Evolutionary conservation across 257 asterid species (phyloP), one percentile per base, ranked within the genome.

Genomic region (Hygrophila difformis): DNA sequence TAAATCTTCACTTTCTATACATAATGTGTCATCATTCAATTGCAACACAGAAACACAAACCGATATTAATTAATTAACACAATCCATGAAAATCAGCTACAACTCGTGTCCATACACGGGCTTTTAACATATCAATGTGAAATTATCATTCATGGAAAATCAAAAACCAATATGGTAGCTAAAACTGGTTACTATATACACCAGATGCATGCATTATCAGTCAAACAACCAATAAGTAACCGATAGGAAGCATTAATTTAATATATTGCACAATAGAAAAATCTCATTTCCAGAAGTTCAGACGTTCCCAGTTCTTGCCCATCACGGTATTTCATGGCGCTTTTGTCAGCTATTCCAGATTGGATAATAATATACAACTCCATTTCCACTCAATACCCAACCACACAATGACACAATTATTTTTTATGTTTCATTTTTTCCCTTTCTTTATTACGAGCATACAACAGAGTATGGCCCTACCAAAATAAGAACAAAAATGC

Each of bases 391-490:
- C 3, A 33, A 56, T 45, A 54, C 53, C 37, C 45, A 37, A 31
- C 20, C 6, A 11, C 15, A 18, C n/a, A n/a, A n/a, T n/a, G n/a
- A n/a, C n/a, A n/a, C n/a, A n/a, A n/a, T n/a, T n/a, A n/a, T n/a
- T n/a, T n/a, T n/a, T n/a, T n/a, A n/a, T n/a, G n/a, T n/a, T n/a
- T n/a, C n/a, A n/a, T n/a, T n/a, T n/a, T n/a, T n/a, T n/a, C 4
- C 18, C 15, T 4, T 39, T 15, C 33, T 51, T 16, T 26, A 14
- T 21, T 43, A 29, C 59, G 19, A 53, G 44, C 49, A 46, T 48
- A 64, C 50, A 59, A 28, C 67, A 68, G 38, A 59, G 46, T n/a
- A n/a, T 47, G 69, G 57, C 72, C 68, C 67, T 59, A 53, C 63
- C 57, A 28, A 19, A 39, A 26, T 12, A 12, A 45, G 47, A 50